Conservation (phyloP, 148 eudicot genomes). For the Tetragonia tetragonoides region DNA sequence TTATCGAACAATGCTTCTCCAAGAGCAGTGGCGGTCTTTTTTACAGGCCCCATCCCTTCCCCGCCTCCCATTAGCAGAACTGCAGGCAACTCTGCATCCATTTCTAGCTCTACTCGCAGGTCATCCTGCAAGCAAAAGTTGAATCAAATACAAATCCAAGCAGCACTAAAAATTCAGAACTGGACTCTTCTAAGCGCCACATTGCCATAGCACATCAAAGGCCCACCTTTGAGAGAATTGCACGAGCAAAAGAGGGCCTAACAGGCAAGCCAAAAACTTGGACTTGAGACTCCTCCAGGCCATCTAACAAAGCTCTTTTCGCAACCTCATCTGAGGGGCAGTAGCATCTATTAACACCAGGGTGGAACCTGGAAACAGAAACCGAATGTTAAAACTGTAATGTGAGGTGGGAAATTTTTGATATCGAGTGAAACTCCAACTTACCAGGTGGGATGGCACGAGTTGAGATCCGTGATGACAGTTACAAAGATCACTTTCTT, state of each 20-base stretch:
- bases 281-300: conserved; percentile 73
- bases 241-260: conserved; percentile 82
- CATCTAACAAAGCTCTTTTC: conserved; percentile 78
- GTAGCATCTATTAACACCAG: conserved; percentile 81
- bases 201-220: background rate
- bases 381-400: background rate
- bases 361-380: conserved; percentile 65
- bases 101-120: conserved; percentile 70
- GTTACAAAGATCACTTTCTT: conserved; percentile 92
- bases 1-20: conserved; percentile 61
- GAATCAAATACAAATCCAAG: background rate
- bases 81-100: conserved; percentile 73
- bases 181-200: background rate
- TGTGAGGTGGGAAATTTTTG: background rate
- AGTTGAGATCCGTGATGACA: conserved; percentile 88
- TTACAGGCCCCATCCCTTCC: conserved; percentile 98
- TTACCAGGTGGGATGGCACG: conserved; percentile 96
- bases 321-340: conserved; percentile 94
- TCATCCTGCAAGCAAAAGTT: conserved; percentile 47
- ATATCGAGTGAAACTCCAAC: conserved; percentile 7
- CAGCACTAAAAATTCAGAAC: background rate
- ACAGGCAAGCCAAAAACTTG: conserved; percentile 93
- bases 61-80: conserved; percentile 97
- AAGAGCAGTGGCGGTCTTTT: conserved; percentile 83
- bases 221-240: conserved; percentile 69